Evolutionary conservation across 2,329 filamentous ascomycete species (phyloP).

Genomic region (Aspergillus pseudoterreus): DNA sequence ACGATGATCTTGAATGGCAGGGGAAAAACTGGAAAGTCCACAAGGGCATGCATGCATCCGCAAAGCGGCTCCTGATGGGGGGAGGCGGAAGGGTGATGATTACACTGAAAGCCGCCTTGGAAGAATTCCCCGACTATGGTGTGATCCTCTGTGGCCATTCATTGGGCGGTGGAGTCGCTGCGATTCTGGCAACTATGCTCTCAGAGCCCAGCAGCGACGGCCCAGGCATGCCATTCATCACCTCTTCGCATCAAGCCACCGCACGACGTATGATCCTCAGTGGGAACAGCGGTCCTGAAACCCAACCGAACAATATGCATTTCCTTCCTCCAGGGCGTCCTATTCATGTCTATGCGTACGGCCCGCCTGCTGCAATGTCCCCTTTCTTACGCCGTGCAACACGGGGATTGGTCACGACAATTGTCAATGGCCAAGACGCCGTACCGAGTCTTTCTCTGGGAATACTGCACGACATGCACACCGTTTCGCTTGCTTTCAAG

Average conservation of each 20-base stretch:
- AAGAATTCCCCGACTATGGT: constrained; percentile 66
- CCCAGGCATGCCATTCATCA: constrained; percentile 59
- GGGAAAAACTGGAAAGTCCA: constrained; percentile 66
- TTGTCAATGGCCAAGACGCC: constrained; percentile 69
- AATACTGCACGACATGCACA: constrained; percentile 70
- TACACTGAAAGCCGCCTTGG: constrained; percentile 62
- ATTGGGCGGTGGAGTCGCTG: constrained; percentile 66
- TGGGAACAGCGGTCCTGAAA: constrained; percentile 17
- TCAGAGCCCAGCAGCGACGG: constrained; percentile 55
- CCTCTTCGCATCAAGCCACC: constrained; percentile 42
- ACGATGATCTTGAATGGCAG: constrained; percentile 58
- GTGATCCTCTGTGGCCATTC: constrained; percentile 68
- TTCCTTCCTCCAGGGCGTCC: constrained; percentile 64
- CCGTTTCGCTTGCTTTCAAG: constrained; percentile 68
- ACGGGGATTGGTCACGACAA: constrained; percentile 68
- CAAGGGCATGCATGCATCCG: constrained; percentile 71
- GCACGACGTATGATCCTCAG: constrained; percentile 40
- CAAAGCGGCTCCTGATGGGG: constrained; percentile 63
- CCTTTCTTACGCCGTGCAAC: constrained; percentile 66
- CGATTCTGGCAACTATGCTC: constrained; percentile 67
- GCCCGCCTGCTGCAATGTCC: constrained; percentile 69
- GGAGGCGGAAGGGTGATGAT: constrained; percentile 64
- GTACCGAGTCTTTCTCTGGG: constrained; percentile 72
- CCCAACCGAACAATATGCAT: constrained; percentile 26
- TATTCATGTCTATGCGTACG: constrained; percentile 77